Conservation (phyloP, 75 land plant species). For the Pseudotsuga menziesii region DNA sequence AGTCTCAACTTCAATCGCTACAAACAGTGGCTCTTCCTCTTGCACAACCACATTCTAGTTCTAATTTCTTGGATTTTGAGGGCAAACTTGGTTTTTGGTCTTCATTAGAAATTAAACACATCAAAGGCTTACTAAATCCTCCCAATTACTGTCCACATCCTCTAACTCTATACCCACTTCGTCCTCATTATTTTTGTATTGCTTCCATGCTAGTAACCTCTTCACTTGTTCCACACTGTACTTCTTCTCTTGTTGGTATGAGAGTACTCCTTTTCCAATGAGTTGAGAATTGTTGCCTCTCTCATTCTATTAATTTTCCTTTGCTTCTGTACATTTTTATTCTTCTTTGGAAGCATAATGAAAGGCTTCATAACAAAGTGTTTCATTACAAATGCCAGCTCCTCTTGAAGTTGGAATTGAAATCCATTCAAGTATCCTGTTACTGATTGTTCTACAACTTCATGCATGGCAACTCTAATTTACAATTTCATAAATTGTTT, state of each 20-base stretch:
- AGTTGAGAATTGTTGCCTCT: neutral
- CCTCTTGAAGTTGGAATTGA: neutral
- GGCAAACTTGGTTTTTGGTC: neutral
- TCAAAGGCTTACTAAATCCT: neutral
- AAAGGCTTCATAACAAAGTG: neutral
- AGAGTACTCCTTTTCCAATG: neutral
- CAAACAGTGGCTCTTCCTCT: neutral
- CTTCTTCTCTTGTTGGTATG: neutral
- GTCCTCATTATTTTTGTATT: neutral
- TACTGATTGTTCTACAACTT: neutral
- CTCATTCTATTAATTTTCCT: neutral
- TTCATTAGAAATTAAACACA: neutral
- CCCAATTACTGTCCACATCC: neutral
- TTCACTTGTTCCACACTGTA: neutral
- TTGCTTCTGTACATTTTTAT: neutral
- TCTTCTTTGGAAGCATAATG: neutral
- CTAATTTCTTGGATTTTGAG: neutral
- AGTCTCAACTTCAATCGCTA: neutral
- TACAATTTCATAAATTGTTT: neutral
- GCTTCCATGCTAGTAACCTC: neutral
- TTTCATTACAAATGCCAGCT: neutral
- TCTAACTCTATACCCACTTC: neutral
- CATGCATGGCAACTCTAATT: neutral
- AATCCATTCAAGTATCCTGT: neutral
- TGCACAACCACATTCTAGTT: neutral